These are phyloP conservation scores for Solanum corneliomulleri DNA, from an alignment of 257 asterid genomes.

Conservation along the genomic window DNA sequence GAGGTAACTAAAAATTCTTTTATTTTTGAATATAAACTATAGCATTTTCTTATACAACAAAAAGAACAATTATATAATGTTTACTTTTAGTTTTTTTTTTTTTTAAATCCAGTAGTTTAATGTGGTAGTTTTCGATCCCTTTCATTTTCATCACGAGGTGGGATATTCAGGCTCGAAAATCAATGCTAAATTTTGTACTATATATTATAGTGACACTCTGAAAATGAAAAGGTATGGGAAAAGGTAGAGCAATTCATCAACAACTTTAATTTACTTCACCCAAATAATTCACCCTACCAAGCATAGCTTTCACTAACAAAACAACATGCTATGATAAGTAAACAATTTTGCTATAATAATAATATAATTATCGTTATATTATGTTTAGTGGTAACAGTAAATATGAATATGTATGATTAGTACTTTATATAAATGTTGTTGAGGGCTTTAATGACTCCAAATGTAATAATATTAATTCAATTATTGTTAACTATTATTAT, in stretches of 20 bases:
- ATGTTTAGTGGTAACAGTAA: no score
- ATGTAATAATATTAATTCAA: no score
- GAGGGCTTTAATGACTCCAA: no score
- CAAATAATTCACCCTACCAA: not conserved
- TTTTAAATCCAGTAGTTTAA: not conserved
- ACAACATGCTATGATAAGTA: not conserved
- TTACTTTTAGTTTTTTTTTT: not conserved
- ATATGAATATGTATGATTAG: no score
- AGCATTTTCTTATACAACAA: not conserved
- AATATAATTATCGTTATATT: no score
- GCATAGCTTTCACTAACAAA: not conserved
- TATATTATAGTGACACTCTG: not conserved
- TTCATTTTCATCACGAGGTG: slow-evolving; percentile 4
- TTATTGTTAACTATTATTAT: no score
- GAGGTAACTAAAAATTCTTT: no score
- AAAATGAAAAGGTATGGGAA: not conserved
- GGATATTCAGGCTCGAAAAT: not conserved
- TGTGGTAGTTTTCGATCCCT: not conserved
- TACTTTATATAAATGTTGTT: no score
- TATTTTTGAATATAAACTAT: no score
- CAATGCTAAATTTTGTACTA: not conserved
- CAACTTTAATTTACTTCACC: not conserved
- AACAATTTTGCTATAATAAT: no score
- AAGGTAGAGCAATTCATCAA: not conserved
- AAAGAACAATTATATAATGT: not conserved